Base-by-base conservation (phyloP, 2,329 filamentous ascomycete species). In the Fusarium sterilihyphosum region DNA sequence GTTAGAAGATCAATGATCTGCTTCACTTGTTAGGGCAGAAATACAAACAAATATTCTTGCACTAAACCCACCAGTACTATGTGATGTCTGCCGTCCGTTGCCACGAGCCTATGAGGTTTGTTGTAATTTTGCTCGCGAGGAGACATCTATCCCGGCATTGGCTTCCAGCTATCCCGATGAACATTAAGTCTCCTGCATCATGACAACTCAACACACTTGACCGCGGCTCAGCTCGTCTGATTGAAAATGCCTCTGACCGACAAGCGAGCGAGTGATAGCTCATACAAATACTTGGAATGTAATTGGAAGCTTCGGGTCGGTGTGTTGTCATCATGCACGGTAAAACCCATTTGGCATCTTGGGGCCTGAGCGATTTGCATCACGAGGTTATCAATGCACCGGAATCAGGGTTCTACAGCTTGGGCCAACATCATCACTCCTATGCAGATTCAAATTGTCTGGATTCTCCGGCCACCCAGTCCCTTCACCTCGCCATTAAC, bases 241-340 rank as follows among this genome's bases (percentile, higher is more conserved):
- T 26, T 43, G 37, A 49, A 65, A 37, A 53, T 44, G 41, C 33
- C 37, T 35, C 24, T 54, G 40, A 53, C 33, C n/a, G 47, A 46
- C 26, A 60, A 65, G 41, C 24, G 60, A 44, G 47, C 53, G 41
- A 66, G 46, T 40, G 65, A 37, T 44, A 47, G 17, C 49, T 65
- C 44, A 26, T 46, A 26, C 29, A 22, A 13, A 63, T 41, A 35
- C 53, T 33, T 37, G 24, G 11, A 37, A 50, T 41, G 16, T 40
- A 16, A 65, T 70, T 71, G 57, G 52, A 73, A 49, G 65, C 29
- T 29, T 50, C 26, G 13, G 49, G 35, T 38, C 44, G 65, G 60
- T 68, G 71, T 40, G 66, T 60, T 54, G 56, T 57, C 43, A 59
- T 66, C 52, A 67, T 72, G 73, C 71, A 76, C 53, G 41, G 53